Evolutionary conservation across 352 stramenopile species (phyloP), one percentile per base, ranked within the genome.

Genomic region (Globisporangium carolinianum): DNA sequence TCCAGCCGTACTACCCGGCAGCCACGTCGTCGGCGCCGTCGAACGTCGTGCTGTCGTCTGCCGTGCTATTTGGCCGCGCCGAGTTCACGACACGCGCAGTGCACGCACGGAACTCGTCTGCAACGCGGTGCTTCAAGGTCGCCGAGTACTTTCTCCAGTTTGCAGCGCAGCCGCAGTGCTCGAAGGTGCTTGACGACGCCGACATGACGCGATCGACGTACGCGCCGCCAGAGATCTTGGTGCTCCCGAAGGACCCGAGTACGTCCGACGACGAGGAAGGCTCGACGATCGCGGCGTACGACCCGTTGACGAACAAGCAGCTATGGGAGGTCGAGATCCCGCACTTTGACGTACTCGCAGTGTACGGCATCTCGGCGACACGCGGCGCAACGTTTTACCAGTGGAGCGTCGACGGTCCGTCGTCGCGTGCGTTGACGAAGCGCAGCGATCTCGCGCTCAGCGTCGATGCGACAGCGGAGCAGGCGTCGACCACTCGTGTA

Each of bases 111-210:
- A 89, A 94, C 59, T 60, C 72, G 50, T 88, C 73, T 10, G 69
- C 67, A 9, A 71, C 81, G 49, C 69, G 77, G 15, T 94, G 83
- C 55, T 87, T 94, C 55, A 87, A 76, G 55, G 87, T 94, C 49
- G 85, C 81, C 1, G 83, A 94, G 65, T 94, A 86, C 57, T 94
- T 94, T 57, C 45, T 94, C 32, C 77, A 94, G 61, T 87, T 94
- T 54, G 70, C 76, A 0, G 65, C 76, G 24, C 66, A 79, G 8
- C 67, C 79, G 14, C 69, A 71, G 47, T 94, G 83, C 53, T 54
- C 68, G 11, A 57, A 68, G 15, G 56, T 43, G 6, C 7, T 43
- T 12, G 39, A 72, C 14, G 56, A 68, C 46, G 55, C 59, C 4
- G 65, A 66, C 12, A 67, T 46, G 43, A 37, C 50, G 6, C 8